Evolutionary conservation across 768 basidiomycete species (phyloP), one percentile per base, ranked within the genome.

Genomic region (Chlorophyllum brunneum): DNA sequence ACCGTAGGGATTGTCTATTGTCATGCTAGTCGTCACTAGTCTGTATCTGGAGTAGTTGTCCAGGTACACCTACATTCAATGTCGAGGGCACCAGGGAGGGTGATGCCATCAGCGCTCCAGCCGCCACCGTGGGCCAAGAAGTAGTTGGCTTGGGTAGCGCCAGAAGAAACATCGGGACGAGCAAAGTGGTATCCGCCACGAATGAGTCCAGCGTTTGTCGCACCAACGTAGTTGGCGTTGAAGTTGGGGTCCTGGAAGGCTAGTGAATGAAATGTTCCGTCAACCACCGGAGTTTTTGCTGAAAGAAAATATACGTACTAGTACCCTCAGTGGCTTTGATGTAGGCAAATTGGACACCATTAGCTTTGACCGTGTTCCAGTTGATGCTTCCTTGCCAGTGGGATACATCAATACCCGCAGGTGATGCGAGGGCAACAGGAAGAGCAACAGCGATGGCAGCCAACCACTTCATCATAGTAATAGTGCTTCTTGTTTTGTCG

Each of bases 241-340:
- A 82, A 82, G 13, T 63, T 39, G 0, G 78, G 72, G 57, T 68
- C 70, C 2, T n/a, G 65, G 59, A 73, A 83, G 1, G 63, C 69
- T 72, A 40, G 16, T 29, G 15, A 37, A 49, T 22, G 27, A 18
- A n/a, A n/a, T n/a, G n/a, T n/a, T n/a, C 16, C 15, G 26, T 23
- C 43, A 31, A 3, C 26, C 16, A 38, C 3, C 5, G 2, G 24
- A 29, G 26, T 15, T 30, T 36, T 29, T 13, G 4, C 2, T 15
- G 9, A 43, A 22, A 16, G 7, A 4, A 20, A 23, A 1, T n/a
- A 18, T 15, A 59, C 69, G 51, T 44, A 81, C 80, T 60, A n/a
- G 72, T 81, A 7, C 78, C 78, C 62, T 86, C 83, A 2, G 83
- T 86, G 8, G 83, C 84, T 61, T 85, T 86, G 74, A 86, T 84